Percentiles rank a stretch among this genome's conserved stretches.
Conservation (phyloP, 208 protist species). For the Leishmania tarentolae region DNA sequence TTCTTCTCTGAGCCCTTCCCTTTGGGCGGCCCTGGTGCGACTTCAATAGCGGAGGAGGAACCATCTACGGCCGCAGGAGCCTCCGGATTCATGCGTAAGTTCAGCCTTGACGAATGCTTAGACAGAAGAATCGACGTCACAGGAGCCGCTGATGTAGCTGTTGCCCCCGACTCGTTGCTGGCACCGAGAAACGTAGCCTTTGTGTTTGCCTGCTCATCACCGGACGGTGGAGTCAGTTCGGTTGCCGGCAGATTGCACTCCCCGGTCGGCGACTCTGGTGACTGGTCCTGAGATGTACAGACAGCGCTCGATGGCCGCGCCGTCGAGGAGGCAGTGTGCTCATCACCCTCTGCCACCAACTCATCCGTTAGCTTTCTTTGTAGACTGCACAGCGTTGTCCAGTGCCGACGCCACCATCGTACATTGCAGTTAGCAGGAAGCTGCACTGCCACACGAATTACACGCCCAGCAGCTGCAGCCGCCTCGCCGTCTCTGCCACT, state of each 20-base stretch:
- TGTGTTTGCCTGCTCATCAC: not conserved
- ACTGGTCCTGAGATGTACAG: too few relatives aligned
- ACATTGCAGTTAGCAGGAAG: slow-evolving; percentile 16
- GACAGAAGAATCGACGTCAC: not conserved
- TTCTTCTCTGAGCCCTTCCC: not conserved
- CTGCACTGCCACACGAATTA: slow-evolving; percentile 27
- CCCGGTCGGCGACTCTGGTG: not conserved
- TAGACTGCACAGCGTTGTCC: slow-evolving; percentile 8
- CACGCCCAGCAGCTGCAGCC: not conserved
- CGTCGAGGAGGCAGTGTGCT: not conserved
- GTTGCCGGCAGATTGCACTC: not conserved
- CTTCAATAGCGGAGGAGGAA: not conserved
- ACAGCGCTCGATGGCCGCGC: not conserved
- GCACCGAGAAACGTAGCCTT: not conserved
- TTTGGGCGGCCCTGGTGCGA: not conserved
- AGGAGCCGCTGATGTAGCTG: not conserved
- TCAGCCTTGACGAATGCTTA: not conserved
- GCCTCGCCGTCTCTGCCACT: not conserved
- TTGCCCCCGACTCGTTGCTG: not conserved
- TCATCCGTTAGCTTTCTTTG: slow-evolving; percentile 6
- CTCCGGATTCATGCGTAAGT: not conserved
- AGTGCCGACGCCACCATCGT: slow-evolving; percentile 23
- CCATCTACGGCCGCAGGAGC: not conserved
- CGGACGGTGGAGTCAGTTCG: not conserved
- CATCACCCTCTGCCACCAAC: slow-evolving; percentile 18